Percentiles rank a stretch among this genome's conserved stretches.
Evolutionary conservation across 163 green algal genomes (phyloP).

Genomic region (Chloromonas sp.): DNA sequence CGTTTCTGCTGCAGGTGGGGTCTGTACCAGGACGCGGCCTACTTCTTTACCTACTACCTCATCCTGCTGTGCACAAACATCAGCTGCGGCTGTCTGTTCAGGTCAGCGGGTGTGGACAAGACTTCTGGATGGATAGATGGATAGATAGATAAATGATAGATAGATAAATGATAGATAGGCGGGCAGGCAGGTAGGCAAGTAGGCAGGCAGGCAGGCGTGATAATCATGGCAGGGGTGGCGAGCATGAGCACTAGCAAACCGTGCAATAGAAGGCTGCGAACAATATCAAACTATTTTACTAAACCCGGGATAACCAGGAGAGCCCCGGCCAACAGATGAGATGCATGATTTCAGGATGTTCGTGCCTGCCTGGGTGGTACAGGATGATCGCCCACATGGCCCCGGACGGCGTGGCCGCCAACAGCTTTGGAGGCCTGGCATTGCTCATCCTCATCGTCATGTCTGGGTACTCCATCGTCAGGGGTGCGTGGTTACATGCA

Average conservation of each 20-base stretch:
- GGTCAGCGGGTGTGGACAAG: neutral
- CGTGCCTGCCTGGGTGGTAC: neutral
- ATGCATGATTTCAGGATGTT: neutral
- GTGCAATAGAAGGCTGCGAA: too few relatives aligned
- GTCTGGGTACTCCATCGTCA: conserved; percentile 59
- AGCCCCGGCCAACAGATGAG: neutral
- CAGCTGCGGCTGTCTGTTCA: conserved; percentile 25
- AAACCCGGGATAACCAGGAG: neutral
- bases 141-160: neutral
- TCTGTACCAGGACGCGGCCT: neutral
- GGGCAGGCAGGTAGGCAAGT: too few relatives aligned
- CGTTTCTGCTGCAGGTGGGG: neutral
- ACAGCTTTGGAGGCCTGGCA: conserved; percentile 17
- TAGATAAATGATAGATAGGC: neutral
- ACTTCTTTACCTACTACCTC: conserved; percentile 31
- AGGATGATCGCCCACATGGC: conserved; percentile 18
- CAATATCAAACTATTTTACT: too few relatives aligned
- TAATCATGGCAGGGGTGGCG: too few relatives aligned
- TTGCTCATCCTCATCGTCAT: conserved; percentile 59
- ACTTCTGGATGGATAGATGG: neutral
- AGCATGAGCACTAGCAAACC: neutral
- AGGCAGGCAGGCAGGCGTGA: too few relatives aligned
- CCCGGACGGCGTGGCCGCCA: conserved; percentile 18
- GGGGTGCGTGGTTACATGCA: conserved; percentile 13
- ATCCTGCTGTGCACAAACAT: conserved; percentile 15